Percentiles rank a stretch among this genome's conserved stretches.
Conservation (phyloP, 371 early-diverging fungal species). For the Nematocida minor region DNA sequence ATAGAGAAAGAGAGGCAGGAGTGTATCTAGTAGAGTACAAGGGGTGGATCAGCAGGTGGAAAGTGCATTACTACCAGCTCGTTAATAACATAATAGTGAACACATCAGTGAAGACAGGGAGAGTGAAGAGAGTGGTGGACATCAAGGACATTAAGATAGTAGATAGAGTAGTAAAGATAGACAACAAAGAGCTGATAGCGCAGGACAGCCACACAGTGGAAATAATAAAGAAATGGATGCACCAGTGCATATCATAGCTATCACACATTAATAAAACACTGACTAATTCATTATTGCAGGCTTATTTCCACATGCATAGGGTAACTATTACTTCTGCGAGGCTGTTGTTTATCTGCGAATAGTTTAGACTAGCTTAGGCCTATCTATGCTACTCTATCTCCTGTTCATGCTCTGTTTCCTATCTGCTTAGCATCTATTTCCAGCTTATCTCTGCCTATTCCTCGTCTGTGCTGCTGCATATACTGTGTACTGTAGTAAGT, state of each 20-base stretch:
- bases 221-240: slow-evolving; percentile 18
- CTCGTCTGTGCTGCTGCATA: no score
- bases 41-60: slow-evolving; percentile 36
- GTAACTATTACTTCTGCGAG: no score
- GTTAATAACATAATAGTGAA: slow-evolving; percentile 13
- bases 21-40: slow-evolving; percentile 32
- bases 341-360: no score
- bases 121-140: slow-evolving; percentile 6
- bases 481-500: neutral
- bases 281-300: no score
- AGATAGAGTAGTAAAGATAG: neutral
- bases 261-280: neutral
- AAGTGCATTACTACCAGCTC: slow-evolving; percentile 5
- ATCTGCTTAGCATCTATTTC: no score
- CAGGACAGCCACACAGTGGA: slow-evolving; percentile 7
- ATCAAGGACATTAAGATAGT: neutral
- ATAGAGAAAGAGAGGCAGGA: neutral
- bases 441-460: no score
- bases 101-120: neutral
- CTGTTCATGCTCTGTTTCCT: no score
- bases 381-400: no score
- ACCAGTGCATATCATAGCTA: neutral
- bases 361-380: no score
- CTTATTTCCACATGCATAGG: no score
- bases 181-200: slow-evolving; percentile 5